Base-by-base conservation (phyloP, 139 green algal species). In the Asterochloris sp. region DNA sequence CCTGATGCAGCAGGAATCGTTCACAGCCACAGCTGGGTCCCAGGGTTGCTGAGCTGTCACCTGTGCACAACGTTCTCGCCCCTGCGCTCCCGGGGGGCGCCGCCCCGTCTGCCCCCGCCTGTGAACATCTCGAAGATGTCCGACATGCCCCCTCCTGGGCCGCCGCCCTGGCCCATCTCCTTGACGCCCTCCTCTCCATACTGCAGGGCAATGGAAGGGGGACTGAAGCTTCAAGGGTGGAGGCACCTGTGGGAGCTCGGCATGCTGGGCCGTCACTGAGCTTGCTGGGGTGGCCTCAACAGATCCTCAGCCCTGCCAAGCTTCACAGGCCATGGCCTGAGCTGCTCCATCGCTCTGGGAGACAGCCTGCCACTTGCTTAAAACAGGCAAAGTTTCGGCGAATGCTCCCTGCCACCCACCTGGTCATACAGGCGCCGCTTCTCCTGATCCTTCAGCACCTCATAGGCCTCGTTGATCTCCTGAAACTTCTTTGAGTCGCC, bases 161-260 rank as follows among this genome's bases (percentile, higher is more conserved):
- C 92, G 60, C 92, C 93, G 61, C 83, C 86, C 26, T 89, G 91
- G 87, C 96, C 94, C 74, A 95, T 96, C 84, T 99, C 97, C 89
- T 99, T 99, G 62, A 99, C 85, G 0, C 95, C 97, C 67, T 99
- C 97, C 88, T 99, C 97, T n/a, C 97, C 97, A 88, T 98, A 99
- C 92, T 99, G 90, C 86, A 87, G 15, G 12, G 38, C 29, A 13
- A 63, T 6, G 12, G 4, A 10, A 26, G 17, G 38, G 38, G 38
- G 38, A 54, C 38, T 54, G 38, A 54, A 2, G 4, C 6, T 54
- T 54, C 38, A 54, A 54, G 38, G 38, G 4, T 54, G 38, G 38
- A 54, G 38, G 38, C 38, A 54, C 38, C 38, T 54, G 38, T 54
- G 38, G 38, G 38, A 54, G 38, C 38, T 54, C 38, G 2, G 38